phyloP scores from a whole-genome alignment of 345 rosid genomes.

The Combretum micranthum region DNA sequence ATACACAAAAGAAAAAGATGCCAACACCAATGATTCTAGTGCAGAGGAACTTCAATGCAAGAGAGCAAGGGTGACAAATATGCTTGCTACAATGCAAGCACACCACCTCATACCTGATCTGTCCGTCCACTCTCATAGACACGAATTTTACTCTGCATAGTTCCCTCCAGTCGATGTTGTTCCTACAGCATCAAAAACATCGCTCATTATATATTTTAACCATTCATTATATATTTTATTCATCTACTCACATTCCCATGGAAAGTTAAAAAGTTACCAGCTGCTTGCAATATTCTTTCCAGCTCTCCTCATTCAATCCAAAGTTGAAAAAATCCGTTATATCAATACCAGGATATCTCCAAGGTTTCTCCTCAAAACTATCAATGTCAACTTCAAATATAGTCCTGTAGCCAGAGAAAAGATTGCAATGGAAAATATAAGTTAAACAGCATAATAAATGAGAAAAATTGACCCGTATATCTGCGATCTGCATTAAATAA shows the following conservation, averaged over 20 bases:
- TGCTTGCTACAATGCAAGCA: not conserved
- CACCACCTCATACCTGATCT: slow-evolving; percentile 58
- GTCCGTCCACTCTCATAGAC: slow-evolving; percentile 96
- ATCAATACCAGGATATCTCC: slow-evolving; percentile 84
- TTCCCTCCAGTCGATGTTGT: slow-evolving; percentile 78
- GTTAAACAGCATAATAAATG: too few relatives aligned
- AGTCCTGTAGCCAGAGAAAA: slow-evolving; percentile 50
- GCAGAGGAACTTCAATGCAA: not conserved
- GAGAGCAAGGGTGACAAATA: too few relatives aligned
- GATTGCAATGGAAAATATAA: too few relatives aligned
- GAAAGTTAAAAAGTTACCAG: slow-evolving; percentile 54
- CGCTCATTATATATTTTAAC: too few relatives aligned
- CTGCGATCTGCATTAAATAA: too few relatives aligned
- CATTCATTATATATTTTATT: slow-evolving; percentile 25
- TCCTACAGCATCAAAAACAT: slow-evolving; percentile 45
- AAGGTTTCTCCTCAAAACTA: slow-evolving; percentile 94
- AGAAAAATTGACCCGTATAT: too few relatives aligned
- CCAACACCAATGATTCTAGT: not conserved
- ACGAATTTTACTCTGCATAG: slow-evolving; percentile 97
- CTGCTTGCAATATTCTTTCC: slow-evolving; percentile 96
- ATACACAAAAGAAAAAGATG: not conserved
- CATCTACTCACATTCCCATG: slow-evolving; percentile 7
- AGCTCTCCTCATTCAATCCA: slow-evolving; percentile 90
- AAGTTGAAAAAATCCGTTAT: slow-evolving; percentile 86
- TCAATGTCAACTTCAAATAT: slow-evolving; percentile 94